Percentiles rank a stretch among this genome's conserved stretches.
phyloP scores from a whole-genome alignment of 768 basidiomycete species.

The Pilatotrama ljubarskyi region DNA sequence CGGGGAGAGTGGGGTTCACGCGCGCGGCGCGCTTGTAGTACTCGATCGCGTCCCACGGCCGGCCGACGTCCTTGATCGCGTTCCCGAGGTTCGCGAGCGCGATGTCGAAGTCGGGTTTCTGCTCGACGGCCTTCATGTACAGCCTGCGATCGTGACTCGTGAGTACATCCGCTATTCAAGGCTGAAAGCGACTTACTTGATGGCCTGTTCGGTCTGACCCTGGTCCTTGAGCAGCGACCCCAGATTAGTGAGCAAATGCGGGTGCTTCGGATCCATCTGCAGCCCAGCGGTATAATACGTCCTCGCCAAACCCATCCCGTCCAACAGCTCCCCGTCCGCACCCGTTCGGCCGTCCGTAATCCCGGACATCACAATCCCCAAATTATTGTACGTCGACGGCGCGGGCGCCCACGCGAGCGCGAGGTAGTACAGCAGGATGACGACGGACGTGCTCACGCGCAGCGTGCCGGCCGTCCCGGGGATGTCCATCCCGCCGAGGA shows the following conservation, averaged over 20 bases:
- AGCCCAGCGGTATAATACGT: constrained; percentile 48
- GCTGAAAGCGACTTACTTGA: constrained; percentile 34
- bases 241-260: constrained; percentile 51
- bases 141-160: constrained; percentile 29
- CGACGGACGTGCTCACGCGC: constrained; percentile 38
- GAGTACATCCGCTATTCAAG: not conserved
- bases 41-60: constrained; percentile 43
- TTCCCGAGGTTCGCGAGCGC: constrained; percentile 54
- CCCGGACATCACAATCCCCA: constrained; percentile 48
- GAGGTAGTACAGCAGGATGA: constrained; percentile 49
- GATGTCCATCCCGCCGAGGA: constrained; percentile 26
- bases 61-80: constrained; percentile 48
- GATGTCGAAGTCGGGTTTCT: constrained; percentile 50
- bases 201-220: constrained; percentile 43
- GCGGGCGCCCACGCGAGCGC: constrained; percentile 45
- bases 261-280: constrained; percentile 45
- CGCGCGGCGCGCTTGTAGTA: constrained; percentile 47
- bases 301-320: constrained; percentile 40
- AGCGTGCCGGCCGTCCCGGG: constrained; percentile 31
- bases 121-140: constrained; percentile 41
- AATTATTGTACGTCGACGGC: constrained; percentile 50
- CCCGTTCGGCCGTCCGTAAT: constrained; percentile 28
- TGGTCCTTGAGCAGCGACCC: constrained; percentile 53
- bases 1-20: constrained; percentile 44
- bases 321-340: constrained; percentile 23